Evolutionary conservation across 257 asterid species (phyloP).

Genomic region (Ophiorrhiza pumila): DNA sequence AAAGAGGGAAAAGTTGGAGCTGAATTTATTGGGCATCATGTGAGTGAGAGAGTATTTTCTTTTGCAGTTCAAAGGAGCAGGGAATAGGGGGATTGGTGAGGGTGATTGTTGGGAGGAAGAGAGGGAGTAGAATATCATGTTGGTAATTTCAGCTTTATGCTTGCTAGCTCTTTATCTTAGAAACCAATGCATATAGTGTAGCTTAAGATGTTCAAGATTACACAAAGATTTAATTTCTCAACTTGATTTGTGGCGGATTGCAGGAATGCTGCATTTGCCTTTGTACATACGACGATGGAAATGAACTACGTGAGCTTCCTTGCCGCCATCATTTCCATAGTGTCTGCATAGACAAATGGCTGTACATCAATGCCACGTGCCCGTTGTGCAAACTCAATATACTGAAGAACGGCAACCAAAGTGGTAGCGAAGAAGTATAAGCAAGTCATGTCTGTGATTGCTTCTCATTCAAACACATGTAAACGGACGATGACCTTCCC

Average conservation of each 20-base stretch:
- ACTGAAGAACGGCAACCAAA: constrained; percentile 61
- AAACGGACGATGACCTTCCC: background rate
- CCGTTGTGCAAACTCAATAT: constrained; percentile 95
- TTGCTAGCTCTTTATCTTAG: background rate
- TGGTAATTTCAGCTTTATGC: background rate
- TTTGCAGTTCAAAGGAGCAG: background rate
- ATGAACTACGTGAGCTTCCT: constrained; percentile 91
- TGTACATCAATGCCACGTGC: constrained; percentile 88
- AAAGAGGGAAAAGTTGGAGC: background rate
- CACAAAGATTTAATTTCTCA: background rate
- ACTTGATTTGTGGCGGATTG: constrained; percentile 13
- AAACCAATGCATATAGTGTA: background rate
- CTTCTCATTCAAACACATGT: constrained; percentile 2
- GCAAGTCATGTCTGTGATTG: background rate
- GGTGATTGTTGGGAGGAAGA: background rate
- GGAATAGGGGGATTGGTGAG: background rate
- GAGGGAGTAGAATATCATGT: background rate
- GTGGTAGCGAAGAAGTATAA: constrained; percentile 72
- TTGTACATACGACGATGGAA: constrained; percentile 79
- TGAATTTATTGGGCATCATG: background rate
- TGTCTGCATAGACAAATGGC: constrained; percentile 92
- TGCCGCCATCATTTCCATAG: constrained; percentile 94
- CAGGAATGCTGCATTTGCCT: constrained; percentile 99
- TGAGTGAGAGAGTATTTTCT: too few species aligned
- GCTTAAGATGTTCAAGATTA: background rate